A percentile compares a stretch with the other conserved stretches of the same genome.
These are phyloP conservation scores for Handroanthus guayacan DNA, from an alignment of 257 asterid species.

Conservation along the genomic window DNA sequence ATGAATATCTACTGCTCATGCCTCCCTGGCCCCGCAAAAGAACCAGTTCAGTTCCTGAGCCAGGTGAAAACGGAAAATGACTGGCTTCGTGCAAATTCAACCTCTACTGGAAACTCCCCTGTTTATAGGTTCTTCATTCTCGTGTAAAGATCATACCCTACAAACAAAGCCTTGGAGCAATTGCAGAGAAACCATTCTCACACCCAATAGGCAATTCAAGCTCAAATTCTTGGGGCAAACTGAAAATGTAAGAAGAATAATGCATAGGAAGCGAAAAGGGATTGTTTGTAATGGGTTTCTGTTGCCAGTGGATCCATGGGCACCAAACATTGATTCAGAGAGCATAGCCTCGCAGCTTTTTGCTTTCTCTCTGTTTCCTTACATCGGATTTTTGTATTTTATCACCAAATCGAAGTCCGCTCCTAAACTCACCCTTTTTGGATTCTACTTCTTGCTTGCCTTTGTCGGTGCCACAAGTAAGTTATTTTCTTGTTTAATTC, in stretches of 20 bases:
- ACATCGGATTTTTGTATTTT: slow-evolving; percentile 83
- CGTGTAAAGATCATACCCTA: slow-evolving; percentile 14
- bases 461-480: slow-evolving; percentile 93
- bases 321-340: slow-evolving; percentile 78
- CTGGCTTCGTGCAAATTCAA: slow-evolving; percentile 45
- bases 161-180: slow-evolving; percentile 31
- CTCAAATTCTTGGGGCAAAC: slow-evolving; percentile 38
- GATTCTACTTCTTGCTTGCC: slow-evolving; percentile 92
- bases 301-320: slow-evolving; percentile 93
- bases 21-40: slow-evolving; percentile 1
- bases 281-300: slow-evolving; percentile 51
- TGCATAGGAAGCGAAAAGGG: slow-evolving; percentile 38
- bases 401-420: slow-evolving; percentile 86
- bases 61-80: slow-evolving; percentile 31
- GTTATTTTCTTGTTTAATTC: slow-evolving; percentile 33
- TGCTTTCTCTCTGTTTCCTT: slow-evolving; percentile 88
- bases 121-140: slow-evolving; percentile 36
- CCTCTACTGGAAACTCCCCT: slow-evolving; percentile 46
- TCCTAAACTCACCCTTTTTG: slow-evolving; percentile 89
- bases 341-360: slow-evolving; percentile 92
- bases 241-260: slow-evolving; percentile 38
- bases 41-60: slow-evolving; percentile 14
- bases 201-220: slow-evolving; percentile 35
- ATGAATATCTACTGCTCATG: neutral
- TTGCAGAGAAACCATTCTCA: slow-evolving; percentile 34